Conservation (phyloP, 352 stramenopile genomes). For the Pythium oligandrum region DNA sequence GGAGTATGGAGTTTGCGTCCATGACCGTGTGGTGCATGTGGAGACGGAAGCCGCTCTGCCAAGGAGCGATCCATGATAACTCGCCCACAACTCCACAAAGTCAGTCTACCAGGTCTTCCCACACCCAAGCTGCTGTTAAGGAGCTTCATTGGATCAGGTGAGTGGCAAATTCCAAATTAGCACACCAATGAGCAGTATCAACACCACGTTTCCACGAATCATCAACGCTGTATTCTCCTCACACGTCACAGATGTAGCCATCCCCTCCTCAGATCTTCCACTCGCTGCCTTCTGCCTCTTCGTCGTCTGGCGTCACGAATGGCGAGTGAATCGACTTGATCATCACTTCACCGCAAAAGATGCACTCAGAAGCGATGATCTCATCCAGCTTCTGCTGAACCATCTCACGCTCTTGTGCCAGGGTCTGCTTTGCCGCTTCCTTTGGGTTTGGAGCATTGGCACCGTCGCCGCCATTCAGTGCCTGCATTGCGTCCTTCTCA, state of each 20-base stretch:
- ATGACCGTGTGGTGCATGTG: no score
- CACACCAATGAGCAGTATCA: conserved; percentile 7
- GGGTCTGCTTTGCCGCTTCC: conserved; percentile 62
- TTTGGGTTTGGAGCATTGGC: conserved; percentile 39
- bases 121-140: no score
- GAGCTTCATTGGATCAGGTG: no score
- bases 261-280: conserved; percentile 67
- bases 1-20: no score
- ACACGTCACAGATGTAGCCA: conserved; percentile 17
- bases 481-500: conserved; percentile 67
- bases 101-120: no score
- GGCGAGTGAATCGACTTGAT: conserved; percentile 92
- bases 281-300: conserved; percentile 69
- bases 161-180: no score
- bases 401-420: conserved; percentile 86
- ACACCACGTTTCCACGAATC: conserved; percentile 9
- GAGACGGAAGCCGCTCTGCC: no score
- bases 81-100: no score
- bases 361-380: conserved; percentile 92
- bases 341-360: conserved; percentile 94
- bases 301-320: conserved; percentile 89
- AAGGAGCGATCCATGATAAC: no score
- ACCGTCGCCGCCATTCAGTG: conserved; percentile 22
- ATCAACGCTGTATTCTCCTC: conserved; percentile 5
- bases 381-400: conserved; percentile 92